Evolutionary conservation across 345 rosid genomes (phyloP), one percentile per base, ranked within the genome.

Genomic region (Eutrema japonicum): DNA sequence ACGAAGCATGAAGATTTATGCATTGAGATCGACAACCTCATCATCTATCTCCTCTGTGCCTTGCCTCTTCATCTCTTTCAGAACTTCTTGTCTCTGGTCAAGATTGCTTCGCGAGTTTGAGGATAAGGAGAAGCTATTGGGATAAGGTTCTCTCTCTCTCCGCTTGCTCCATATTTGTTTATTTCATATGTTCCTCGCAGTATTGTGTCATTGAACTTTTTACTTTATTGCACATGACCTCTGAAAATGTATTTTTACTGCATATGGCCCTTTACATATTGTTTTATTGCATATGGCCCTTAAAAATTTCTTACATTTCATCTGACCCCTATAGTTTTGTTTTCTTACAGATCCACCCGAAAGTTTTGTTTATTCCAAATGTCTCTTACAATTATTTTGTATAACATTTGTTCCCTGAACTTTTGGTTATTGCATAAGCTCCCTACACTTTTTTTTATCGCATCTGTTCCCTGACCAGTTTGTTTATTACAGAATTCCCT

Each of bases 81-180:
- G 30, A 62, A 29, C 52, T 26, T 46, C 38, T 66, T 8, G n/a
- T 55, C 16, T 33, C 10, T 53, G 30, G 57, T 22, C n/a, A 4
- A 32, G 13, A 12, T 54, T 1, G 26, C 42, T 35, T 32, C 6
- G 35, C 35, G 49, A 58, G 64, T 58, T 18, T 69, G 45, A 5
- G 66, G 74, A 59, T 27, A 49, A 70, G 66, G 74, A 35, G 26
- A 43, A 68, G 7, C 55, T 35, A 7, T 56, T 18, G 11, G 35
- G 64, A 43, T 56, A 69, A 69, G 65, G 54, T 69, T 13, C 0
- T 66, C 35, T 27, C 0, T 66, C 35, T 41, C 45, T 41, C 26
- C 30, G 30, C 29, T 53, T 41, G 62, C 4, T 36, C 62, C 13
- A 33, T 42, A 8, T 54, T 42, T 30, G 46, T 26, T 50, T 36